Evolutionary conservation across 768 basidiomycete genomes (phyloP), one percentile per base, ranked within the genome.

Genomic region (Rhizopogon vinicolor): DNA sequence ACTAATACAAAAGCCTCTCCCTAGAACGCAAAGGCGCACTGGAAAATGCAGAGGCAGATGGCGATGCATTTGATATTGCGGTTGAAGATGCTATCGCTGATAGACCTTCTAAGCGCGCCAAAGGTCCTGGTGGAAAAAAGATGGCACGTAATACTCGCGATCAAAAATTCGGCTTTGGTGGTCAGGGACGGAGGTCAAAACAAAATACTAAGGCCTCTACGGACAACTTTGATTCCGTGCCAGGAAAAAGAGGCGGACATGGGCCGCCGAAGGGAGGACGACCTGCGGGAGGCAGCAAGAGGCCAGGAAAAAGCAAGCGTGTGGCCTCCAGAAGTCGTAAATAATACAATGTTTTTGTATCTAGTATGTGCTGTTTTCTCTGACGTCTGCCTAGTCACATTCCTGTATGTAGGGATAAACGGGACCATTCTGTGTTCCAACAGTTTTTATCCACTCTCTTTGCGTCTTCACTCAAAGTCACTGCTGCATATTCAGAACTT

Each of bases 51-150:
- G 75, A 78, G 44, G 77, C 81, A 56, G 85, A 84, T 52, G 68
- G 69, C 53, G 80, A 78, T 5, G 87, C 83, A 29, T 97, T 97
- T 65, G 93, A 95, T 63, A 80, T 98, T 56, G 88, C 89, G 0
- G 84, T 97, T 37, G 93, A 98, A 67, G 91, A 96, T 56, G 93
- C 92, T 9, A 84, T 95, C 62, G 72, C 86, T 29, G 86, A 89
- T 62, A 82, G 82, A 13, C 87, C 88, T 10, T 65, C 76, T 5
- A 87, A 89, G 53, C 80, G 80, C n/a, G 66, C 72, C 46, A 74
- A 65, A 56, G 39, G 54, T 37, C 62, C 51, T 31, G 59, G 60
- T 42, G 72, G 68, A 19, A 60, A 63, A 35, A 66, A 70, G 71
- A 61, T 88, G 58, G 75, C 82, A 44, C 83, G 91, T 16, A 67